Percentiles rank a stretch among this genome's conserved stretches.
These are phyloP conservation scores for Talaromyces pinophilus DNA, from an alignment of 2,329 filamentous ascomycete genomes.

Conservation along the genomic window DNA sequence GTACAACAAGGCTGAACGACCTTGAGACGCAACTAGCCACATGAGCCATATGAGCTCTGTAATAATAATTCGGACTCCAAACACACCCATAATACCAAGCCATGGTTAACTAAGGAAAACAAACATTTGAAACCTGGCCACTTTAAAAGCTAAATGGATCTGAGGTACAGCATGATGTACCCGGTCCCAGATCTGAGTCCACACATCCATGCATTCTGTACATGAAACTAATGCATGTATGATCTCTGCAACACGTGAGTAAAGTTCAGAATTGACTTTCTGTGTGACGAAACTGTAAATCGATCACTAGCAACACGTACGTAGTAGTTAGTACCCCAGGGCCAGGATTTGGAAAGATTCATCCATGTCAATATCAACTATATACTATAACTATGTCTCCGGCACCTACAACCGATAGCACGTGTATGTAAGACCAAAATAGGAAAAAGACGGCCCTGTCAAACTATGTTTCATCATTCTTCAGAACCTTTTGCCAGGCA, in stretches of 20 bases:
- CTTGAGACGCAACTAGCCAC: neutral
- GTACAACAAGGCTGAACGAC: neutral
- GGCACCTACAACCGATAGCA: neutral
- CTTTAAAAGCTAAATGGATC: neutral
- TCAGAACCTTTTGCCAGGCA: neutral
- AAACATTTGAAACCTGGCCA: neutral
- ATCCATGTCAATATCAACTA: neutral
- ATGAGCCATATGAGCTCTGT: neutral
- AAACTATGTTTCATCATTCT: neutral
- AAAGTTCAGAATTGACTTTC: neutral
- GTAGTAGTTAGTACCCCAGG: neutral
- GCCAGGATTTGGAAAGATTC: neutral
- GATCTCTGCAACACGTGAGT: neutral
- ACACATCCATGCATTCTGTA: conserved; percentile 10
- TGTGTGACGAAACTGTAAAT: neutral
- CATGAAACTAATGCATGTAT: conserved; percentile 11
- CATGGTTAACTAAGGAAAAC: no score
- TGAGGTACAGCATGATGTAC: neutral
- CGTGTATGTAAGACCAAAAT: neutral
- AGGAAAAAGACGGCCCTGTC: neutral
- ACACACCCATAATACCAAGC: neutral
- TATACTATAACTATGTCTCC: neutral
- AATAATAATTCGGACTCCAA: no score
- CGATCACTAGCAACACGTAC: neutral
- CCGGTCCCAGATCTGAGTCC: neutral